These are phyloP conservation scores for Phylloboletellus chloephorus DNA, from an alignment of 1,284 basidiomycete genomes.

Conservation along the genomic window DNA sequence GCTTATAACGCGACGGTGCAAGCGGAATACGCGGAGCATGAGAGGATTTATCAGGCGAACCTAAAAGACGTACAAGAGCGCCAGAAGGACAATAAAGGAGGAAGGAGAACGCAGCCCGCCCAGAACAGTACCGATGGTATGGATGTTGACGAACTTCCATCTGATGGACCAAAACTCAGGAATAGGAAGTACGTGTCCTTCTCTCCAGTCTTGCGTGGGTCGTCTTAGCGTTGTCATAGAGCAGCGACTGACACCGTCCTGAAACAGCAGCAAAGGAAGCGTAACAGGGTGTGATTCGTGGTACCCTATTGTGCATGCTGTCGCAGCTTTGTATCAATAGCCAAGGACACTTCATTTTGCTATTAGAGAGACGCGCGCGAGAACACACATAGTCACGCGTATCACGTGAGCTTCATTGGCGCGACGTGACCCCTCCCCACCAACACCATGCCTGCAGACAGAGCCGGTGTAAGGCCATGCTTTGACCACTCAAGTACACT, in stretches of 20 bases:
- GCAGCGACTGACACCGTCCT: constrained; percentile 30
- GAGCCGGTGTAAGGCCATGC: constrained; percentile 58
- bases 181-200: constrained; percentile 45
- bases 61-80: constrained; percentile 40
- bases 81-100: constrained; percentile 48
- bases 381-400: constrained; percentile 23
- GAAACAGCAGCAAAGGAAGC: constrained; percentile 39
- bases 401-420: constrained; percentile 25
- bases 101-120: constrained; percentile 21
- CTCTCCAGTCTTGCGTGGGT: background rate
- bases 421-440: constrained; percentile 20
- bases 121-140: constrained; percentile 36
- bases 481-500: background rate
- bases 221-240: constrained; percentile 12
- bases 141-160: constrained; percentile 44
- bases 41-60: constrained; percentile 28
- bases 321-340: constrained; percentile 16
- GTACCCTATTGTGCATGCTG: too few species aligned
- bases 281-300: constrained; percentile 36
- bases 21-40: constrained; percentile 34
- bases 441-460: constrained; percentile 62
- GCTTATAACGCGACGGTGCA: constrained; percentile 26
- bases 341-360: too few species aligned
- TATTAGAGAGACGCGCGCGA: too few species aligned
- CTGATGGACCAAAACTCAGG: constrained; percentile 39